Base-by-base conservation (phyloP, 75 land plant genomes). In the Pinus albicaulis region DNA sequence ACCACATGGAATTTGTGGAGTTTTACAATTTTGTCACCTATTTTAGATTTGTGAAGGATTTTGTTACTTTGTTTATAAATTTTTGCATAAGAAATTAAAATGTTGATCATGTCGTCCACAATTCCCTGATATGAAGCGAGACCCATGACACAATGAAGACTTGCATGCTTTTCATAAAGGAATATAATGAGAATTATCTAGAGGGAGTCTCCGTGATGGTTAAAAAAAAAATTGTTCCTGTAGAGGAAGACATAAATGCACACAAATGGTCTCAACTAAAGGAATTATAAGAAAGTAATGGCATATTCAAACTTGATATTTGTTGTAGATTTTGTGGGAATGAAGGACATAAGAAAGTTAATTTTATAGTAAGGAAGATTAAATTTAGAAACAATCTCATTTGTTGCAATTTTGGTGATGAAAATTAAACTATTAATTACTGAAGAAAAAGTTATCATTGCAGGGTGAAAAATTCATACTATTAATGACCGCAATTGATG, bases 131-230 rank as follows among this genome's bases (percentile, higher is more conserved):
- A n/a, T n/a, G 3, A 92, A 86, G 65, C 91, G 87, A 0, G 99
- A 96, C 38, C 95, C 93, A 14, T 74, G 83, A 0, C 95, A 96
- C 81, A 94, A 96, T 73, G 99, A 96, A 82, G 99, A 96, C 68
- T 83, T 96, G 81, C 99, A 96, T 76, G 99, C n/a, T 96, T 55
- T 74, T 96, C 62, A 97, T 96, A 16, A 95, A 96, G 76, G 99
- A 95, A 1, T 97, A 96, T 19, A 89, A 90, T 24, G 86, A 88
- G 81, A 93, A 92, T 24, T 76, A 92, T 3, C 80, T 96, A 25
- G 99, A 96, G 55, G 90, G 88, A 72, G 99, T 97, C 13, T 94
- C 92, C 5, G 90, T 84, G 1, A 96, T 96, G 99, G 90, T 96
- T 44, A 93, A 93, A 79, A 96, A 96, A 85, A 83, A 93, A 4